Evolutionary conservation across 75 land plant genomes (phyloP).

Genomic region (Chamaecyparis obtusa): DNA sequence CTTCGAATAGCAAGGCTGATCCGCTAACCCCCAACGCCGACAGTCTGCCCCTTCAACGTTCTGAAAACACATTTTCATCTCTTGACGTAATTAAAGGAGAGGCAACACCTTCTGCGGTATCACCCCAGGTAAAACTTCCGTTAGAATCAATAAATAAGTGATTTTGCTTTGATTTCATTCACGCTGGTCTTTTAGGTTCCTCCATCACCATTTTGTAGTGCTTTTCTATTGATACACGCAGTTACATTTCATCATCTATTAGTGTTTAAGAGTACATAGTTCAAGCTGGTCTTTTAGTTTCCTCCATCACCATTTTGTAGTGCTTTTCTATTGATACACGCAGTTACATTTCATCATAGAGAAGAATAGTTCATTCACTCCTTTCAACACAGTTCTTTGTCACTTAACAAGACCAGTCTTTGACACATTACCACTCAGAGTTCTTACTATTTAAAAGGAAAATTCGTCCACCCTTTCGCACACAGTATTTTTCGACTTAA

Average conservation of each 20-base stretch:
- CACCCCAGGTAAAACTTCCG: conserved; percentile 15
- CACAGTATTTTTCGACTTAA: too few relatives aligned
- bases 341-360: background rate
- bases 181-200: background rate
- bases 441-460: too few relatives aligned
- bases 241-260: background rate
- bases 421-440: background rate
- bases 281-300: too few relatives aligned
- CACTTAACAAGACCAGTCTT: background rate
- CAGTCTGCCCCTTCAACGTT: conserved; percentile 52
- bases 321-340: too few relatives aligned
- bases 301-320: too few relatives aligned
- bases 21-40: conserved; percentile 62
- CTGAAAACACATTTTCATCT: conserved; percentile 15
- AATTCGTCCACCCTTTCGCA: background rate
- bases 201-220: conserved; percentile 9
- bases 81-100: conserved; percentile 23
- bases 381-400: background rate
- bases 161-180: background rate
- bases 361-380: background rate
- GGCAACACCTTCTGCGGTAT: background rate
- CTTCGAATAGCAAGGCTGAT: conserved; percentile 12
- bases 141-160: background rate
- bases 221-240: background rate
- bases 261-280: too few relatives aligned